Evolutionary conservation across 139 green algal genomes (phyloP), one percentile per base, ranked within the genome.

Genomic region (Volvox reticuliferus): DNA sequence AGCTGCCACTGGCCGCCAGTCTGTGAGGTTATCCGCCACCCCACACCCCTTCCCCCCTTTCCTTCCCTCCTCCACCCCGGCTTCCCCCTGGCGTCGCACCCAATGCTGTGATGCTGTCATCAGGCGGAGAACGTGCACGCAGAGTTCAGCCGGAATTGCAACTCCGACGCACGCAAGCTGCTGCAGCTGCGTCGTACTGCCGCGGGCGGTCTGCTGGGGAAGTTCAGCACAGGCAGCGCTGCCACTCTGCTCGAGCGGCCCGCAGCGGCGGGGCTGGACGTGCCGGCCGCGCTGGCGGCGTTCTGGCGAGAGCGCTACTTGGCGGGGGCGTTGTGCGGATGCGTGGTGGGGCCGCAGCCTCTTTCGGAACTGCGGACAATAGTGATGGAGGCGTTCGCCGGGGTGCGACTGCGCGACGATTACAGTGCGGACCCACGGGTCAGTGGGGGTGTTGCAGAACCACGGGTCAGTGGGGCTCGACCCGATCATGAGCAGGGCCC

Each of bases 131-230:
- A 94, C 67, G 91, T 95, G 35, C 86, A 94, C 36, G 83, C 89
- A 30, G 91, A 95, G 85, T 94, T 79, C 77, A 93, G 86, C 81
- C 92, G 93, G 61, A 95, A 95, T 90, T 84, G 67, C 90, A 96
- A 96, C 89, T 93, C 81, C 12, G 93, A 95, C 88, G 62, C 67
- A 20, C 65, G 91, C 30, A 94, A 95, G 88, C 88, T 95, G 50
- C 91, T 96, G 86, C 93, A 94, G 87, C 82, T 94, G 65, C 87
- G 90, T 20, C 90, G 92, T 76, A 80, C 65, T 30, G 55, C 87
- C 19, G 82, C 86, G 28, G 55, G 82, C 50, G 73, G 82, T 20
- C 90, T 86, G 1, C 88, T 92, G 28, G 77, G 26, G 33, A 82
- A 89, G 81, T 92, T 94, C 87, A 90, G 81, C 80, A 94, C 88